Evolutionary conservation across 2,329 filamentous ascomycete genomes (phyloP), one percentile per base, ranked within the genome.

Genomic region (Cercospora berteroae): DNA sequence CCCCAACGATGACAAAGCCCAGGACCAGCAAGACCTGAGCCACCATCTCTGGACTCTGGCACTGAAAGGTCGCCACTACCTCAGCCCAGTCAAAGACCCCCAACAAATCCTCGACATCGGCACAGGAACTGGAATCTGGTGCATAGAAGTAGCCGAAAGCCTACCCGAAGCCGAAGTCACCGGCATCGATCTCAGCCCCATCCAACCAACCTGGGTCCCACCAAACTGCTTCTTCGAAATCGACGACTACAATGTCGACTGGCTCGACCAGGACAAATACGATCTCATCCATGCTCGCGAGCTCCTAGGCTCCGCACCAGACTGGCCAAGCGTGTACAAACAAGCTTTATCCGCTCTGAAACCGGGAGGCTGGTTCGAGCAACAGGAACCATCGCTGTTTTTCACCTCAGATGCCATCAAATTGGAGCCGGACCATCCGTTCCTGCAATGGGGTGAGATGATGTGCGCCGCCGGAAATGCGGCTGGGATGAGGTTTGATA

Each of bases 241-340:
- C 58, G 79, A 81, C 64, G 78, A 80, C 61, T 70, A 78, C 13
- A 78, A 80, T 52, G 73, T 77, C 7, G 75, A 79, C 29, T 80
- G 79, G 79, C 62, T 70, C 4, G 70, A 68, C 57, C 29, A 52
- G 9, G 57, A 67, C 10, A 69, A 68, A 42, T 81, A 81, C 67
- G 80, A 82, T 65, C 76, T 81, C 39, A 75, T 82, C 27, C 79
- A 80, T 65, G 76, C 79, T 4, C 76, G 80, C 42, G 74, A 69
- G 33, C 55, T 73, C 20, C 44, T 71, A 2, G 65, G 65, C 4
- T 63, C 64, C 3, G 63, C 68, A n/a, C 65, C 67, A 9, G 70
- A 74, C 67, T 74, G 70, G 67, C 69, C 65, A 4, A 33, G 39
- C 2, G 58, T 72, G 5, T 67, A 70, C 44, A 33, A 48, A n/a